A percentile compares a stretch with the other conserved stretches of the same genome.
These are phyloP conservation scores for Polyrhizophydium stewartii DNA, from an alignment of 371 early-diverging fungal genomes.

Conservation along the genomic window DNA sequence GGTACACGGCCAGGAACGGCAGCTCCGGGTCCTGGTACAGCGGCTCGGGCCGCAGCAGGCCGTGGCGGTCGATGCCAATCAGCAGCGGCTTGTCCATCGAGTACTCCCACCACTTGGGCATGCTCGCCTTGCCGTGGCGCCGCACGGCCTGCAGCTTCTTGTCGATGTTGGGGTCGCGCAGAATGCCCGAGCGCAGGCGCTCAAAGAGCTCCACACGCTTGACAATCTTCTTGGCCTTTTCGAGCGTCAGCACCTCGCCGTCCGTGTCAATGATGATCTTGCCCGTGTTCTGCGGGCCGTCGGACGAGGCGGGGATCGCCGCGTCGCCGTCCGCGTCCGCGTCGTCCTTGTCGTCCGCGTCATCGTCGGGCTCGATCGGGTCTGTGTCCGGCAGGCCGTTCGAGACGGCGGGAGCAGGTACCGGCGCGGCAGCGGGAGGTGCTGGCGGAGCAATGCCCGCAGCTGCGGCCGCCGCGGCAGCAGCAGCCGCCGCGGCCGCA, in stretches of 20 bases:
- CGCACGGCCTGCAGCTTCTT: constrained; percentile 14
- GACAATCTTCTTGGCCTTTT: constrained; percentile 66
- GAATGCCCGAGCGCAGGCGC: constrained; percentile 43
- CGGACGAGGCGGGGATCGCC: background rate
- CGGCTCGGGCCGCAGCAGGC: constrained; percentile 49
- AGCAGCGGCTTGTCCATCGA: constrained; percentile 59
- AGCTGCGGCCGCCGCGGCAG: constrained; percentile 4
- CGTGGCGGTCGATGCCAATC: constrained; percentile 66
- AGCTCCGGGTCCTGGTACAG: constrained; percentile 19
- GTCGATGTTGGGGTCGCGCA: constrained; percentile 16
- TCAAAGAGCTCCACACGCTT: constrained; percentile 73
- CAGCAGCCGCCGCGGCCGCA: constrained; percentile 2
- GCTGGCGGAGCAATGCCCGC: background rate
- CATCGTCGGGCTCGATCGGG: constrained; percentile 8
- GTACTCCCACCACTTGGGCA: constrained; percentile 40
- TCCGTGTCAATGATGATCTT: constrained; percentile 11
- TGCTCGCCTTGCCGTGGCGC: constrained; percentile 27
- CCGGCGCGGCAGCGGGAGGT: background rate
- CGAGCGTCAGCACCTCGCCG: constrained; percentile 50
- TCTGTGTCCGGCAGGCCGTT: background rate
- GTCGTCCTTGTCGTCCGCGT: constrained; percentile 35
- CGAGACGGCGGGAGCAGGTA: background rate
- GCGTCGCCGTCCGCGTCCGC: constrained; percentile 27
- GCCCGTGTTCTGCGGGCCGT: background rate
- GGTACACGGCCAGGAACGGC: constrained; percentile 28